phyloP scores from a whole-genome alignment of 768 basidiomycete species.

The Tulasnella sp. region DNA sequence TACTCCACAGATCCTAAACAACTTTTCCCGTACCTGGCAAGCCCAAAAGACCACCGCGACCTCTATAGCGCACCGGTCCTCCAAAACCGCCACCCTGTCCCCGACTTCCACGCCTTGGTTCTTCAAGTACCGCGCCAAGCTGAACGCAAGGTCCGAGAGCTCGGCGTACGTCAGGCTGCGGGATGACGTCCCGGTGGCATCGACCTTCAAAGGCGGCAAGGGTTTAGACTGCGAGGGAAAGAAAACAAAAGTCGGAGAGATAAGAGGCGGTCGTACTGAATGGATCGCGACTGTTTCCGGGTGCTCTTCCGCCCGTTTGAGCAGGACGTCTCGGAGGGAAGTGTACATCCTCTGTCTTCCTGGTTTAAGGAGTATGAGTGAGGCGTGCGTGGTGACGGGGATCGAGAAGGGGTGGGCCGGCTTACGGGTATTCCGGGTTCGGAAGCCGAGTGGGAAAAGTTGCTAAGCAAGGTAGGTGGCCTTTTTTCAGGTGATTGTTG shows the following conservation, averaged over 20 bases:
- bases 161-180: neutral
- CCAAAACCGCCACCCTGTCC: neutral
- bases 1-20: too few species aligned
- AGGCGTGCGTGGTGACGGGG: neutral
- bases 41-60: neutral
- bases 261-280: neutral
- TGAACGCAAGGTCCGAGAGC: neutral
- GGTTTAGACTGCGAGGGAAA: neutral
- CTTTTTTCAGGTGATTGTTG: too few species aligned
- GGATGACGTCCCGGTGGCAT: neutral
- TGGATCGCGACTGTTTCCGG: neutral
- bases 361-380: neutral
- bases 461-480: too few species aligned
- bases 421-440: too few species aligned
- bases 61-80: neutral
- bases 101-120: constrained; percentile 7
- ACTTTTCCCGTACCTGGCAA: constrained; percentile 1
- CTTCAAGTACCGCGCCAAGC: neutral
- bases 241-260: neutral
- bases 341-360: neutral
- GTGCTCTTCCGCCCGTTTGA: neutral
- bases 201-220: neutral
- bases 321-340: neutral
- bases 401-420: neutral
- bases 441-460: too few species aligned